Percentiles rank a stretch among this genome's conserved stretches.
Conservation (phyloP, 805 yeast species). For the Yarrowia sp. region DNA sequence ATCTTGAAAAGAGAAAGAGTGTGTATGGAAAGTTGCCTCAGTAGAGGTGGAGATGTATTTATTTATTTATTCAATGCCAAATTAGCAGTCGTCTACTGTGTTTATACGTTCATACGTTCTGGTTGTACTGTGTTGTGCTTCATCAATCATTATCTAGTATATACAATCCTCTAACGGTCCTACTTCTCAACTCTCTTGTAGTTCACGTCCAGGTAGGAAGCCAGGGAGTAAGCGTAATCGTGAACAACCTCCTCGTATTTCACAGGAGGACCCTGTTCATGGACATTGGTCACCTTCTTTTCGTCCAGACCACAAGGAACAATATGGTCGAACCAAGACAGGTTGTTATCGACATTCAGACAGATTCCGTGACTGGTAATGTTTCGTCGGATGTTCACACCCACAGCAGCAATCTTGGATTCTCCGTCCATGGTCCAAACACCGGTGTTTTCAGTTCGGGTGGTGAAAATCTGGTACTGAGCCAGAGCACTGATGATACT, state of each 20-base stretch:
- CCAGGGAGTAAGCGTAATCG: constrained; percentile 47
- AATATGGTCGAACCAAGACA: constrained; percentile 64
- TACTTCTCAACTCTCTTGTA: constrained; percentile 17
- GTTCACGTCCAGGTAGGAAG: constrained; percentile 39
- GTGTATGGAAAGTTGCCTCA: constrained; percentile 6
- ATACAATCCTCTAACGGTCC: neutral
- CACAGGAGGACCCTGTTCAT: constrained; percentile 35
- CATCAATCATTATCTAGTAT: neutral
- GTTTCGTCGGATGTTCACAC: constrained; percentile 79
- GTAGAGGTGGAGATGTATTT: neutral
- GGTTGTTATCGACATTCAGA: constrained; percentile 72
- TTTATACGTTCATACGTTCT: no score
- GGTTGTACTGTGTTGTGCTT: no score
- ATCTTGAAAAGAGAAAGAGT: constrained; percentile 5
- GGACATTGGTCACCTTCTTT: constrained; percentile 55
- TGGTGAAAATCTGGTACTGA: constrained; percentile 43
- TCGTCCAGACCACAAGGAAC: constrained; percentile 84
- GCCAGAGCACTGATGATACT: constrained; percentile 52
- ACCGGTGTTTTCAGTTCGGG: constrained; percentile 73
- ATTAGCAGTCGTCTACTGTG: no score
- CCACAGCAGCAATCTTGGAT: constrained; percentile 79
- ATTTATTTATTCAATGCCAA: neutral
- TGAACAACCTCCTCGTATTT: constrained; percentile 45
- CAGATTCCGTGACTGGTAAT: constrained; percentile 89
- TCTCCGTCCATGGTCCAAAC: constrained; percentile 66